Base-by-base conservation (phyloP, 2,329 filamentous ascomycete species). In the Erysiphe pulchra region DNA sequence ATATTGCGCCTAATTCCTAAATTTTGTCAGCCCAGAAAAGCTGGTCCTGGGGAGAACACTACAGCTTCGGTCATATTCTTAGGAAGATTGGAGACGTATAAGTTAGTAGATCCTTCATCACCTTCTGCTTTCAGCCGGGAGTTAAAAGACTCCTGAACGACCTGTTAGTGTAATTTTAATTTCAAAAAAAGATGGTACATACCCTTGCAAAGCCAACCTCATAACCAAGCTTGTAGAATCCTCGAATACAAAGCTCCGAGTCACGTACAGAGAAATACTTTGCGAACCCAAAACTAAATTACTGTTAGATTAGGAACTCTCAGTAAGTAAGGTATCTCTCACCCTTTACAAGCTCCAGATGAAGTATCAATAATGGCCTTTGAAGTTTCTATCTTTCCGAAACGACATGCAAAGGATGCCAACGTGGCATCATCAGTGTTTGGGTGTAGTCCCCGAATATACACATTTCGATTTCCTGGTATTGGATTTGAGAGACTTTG, bases 331-430 rank as follows among this genome's bases (percentile, higher is more conserved):
- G n/a, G 7, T 13, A 28, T 37, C 13, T 30, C 70, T 56, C 65
- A 92, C 90, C 90, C 90, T 65, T 98, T 98, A 73, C 90, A 98
- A 51, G 85, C 78, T 49, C 85, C 83, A 43, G 84, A 92, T 53
- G 80, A 77, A 45, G 86, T 79, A 63, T 98, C 92, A 57, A 98
- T 92, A 63, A 98, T 98, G 13, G 92, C 90, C 69, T 98, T 98
- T 57, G 85, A 94, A 52, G 86, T 92, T 64, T 93, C 84, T 47
- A 98, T 90, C 49, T 80, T 77, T 38, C 90, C 92, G 58, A 95
- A 98, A 44, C 87, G 81, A 53, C 74, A 69, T 39, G 87, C 80
- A 63, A 90, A 95, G 39, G 70, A 69, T 54, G 80, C 72, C 16
- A 98, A 67, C 58, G 92, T 78, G 44, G 92, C 81, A 56, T 98